Evolutionary conservation across 805 yeast species (phyloP).

Genomic region (Barnettozyma sucrosica): DNA sequence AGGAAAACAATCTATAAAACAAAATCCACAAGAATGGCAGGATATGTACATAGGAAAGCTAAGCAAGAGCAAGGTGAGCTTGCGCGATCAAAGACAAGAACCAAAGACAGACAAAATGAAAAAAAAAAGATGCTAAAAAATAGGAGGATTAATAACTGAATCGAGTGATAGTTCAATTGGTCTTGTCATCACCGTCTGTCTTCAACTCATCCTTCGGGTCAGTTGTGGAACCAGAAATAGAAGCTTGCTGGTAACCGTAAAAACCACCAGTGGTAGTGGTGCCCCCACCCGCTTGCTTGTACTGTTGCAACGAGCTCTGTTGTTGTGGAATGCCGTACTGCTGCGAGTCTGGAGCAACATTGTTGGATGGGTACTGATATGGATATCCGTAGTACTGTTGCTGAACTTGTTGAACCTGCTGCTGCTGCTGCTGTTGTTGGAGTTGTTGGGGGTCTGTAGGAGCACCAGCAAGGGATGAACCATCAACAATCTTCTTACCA

Average conservation of each 20-base stretch:
- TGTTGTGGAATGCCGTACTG: constrained; percentile 3
- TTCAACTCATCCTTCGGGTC: constrained; percentile 3
- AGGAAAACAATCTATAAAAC: constrained; percentile 1
- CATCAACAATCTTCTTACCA: constrained; percentile 9
- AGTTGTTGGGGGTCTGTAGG: constrained; percentile 3
- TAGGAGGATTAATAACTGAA: not conserved
- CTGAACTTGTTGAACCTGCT: constrained; percentile 7
- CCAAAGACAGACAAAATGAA: too few relatives aligned
- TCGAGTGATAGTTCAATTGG: not conserved
- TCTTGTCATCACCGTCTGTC: constrained; percentile 2
- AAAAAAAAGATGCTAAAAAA: not conserved
- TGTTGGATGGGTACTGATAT: constrained; percentile 13
- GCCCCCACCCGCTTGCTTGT: constrained; percentile 1
- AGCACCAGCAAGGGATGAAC: not conserved
- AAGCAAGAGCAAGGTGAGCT: not conserved
- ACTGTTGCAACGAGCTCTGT: constrained; percentile 4
- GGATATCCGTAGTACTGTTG: constrained; percentile 10
- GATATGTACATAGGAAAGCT: not conserved
- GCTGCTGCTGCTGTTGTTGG: constrained; percentile 8
- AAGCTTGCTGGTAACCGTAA: constrained; percentile 9
- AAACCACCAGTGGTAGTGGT: constrained; percentile 1
- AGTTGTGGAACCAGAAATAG: not conserved
- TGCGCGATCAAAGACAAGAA: not conserved
- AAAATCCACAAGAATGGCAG: not conserved
- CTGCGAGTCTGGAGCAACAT: constrained; percentile 6